These are phyloP conservation scores for Neonectria coccinea DNA, from an alignment of 2,329 filamentous ascomycete species.

Conservation along the genomic window DNA sequence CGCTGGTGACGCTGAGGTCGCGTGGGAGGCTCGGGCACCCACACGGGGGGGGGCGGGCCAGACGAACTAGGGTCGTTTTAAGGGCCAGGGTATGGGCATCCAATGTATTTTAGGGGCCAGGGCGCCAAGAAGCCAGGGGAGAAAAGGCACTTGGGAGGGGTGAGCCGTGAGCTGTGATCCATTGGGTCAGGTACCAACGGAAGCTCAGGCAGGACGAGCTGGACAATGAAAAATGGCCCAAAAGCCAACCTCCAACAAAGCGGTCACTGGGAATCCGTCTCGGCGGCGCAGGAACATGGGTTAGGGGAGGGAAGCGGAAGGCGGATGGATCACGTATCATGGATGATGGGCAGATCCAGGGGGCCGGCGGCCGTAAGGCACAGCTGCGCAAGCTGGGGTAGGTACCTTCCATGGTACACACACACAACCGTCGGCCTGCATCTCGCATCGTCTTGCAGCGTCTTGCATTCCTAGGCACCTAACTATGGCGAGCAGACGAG, in stretches of 20 bases:
- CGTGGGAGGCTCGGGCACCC: conserved; percentile 30
- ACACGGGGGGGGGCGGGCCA: conserved; percentile 26
- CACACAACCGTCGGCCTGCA: background rate
- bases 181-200: background rate
- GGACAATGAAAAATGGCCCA: background rate
- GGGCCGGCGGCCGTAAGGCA: conserved; percentile 36
- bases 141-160: background rate
- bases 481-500: background rate
- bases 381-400: conserved; percentile 30
- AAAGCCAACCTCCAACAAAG: conserved; percentile 37
- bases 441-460: background rate
- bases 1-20: conserved; percentile 25
- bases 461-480: background rate
- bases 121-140: background rate
- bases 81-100: background rate
- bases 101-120: conserved; percentile 1
- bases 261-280: conserved; percentile 36
- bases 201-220: background rate
- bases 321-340: conserved; percentile 5
- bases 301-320: conserved; percentile 39
- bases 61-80: conserved; percentile 8
- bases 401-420: background rate
- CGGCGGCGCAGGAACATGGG: conserved; percentile 39
- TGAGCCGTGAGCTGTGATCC: background rate
- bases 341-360: conserved; percentile 44